phyloP scores from a whole-genome alignment of 2,329 filamentous ascomycete species.

The Aspergillus sojae region DNA sequence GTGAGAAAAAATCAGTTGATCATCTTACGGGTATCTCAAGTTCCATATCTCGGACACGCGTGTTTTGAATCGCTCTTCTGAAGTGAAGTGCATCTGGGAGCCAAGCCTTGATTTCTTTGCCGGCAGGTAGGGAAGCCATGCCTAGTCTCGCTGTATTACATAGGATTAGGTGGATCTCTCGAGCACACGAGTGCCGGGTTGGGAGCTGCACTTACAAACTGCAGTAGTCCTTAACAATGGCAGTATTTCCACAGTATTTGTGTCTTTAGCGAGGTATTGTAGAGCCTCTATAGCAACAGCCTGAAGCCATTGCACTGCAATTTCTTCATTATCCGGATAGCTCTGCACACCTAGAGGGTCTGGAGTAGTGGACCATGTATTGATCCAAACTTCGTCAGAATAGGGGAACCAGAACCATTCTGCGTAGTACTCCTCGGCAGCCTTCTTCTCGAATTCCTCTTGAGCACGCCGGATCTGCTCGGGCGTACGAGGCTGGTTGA shows the following conservation, averaged over 20 bases:
- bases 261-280: too few relatives aligned
- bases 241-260: too few relatives aligned
- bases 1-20: not conserved
- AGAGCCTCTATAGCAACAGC: not conserved
- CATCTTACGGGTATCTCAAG: constrained; percentile 3
- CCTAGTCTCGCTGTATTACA: too few relatives aligned
- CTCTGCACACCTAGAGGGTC: not conserved
- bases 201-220: too few relatives aligned
- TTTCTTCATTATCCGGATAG: not conserved
- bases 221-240: too few relatives aligned
- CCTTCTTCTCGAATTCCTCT: not conserved
- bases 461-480: not conserved
- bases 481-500: not conserved
- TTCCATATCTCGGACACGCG: constrained; percentile 1
- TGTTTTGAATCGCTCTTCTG: constrained; percentile 3
- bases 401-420: not conserved
- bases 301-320: not conserved
- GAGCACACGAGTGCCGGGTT: not conserved
- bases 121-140: not conserved
- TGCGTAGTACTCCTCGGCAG: not conserved
- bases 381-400: not conserved
- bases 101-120: not conserved
- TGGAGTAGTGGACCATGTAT: not conserved
- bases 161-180: not conserved
- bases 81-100: constrained; percentile 2